phyloP scores from a whole-genome alignment of 345 rosid species.

The Clausena lansium region DNA sequence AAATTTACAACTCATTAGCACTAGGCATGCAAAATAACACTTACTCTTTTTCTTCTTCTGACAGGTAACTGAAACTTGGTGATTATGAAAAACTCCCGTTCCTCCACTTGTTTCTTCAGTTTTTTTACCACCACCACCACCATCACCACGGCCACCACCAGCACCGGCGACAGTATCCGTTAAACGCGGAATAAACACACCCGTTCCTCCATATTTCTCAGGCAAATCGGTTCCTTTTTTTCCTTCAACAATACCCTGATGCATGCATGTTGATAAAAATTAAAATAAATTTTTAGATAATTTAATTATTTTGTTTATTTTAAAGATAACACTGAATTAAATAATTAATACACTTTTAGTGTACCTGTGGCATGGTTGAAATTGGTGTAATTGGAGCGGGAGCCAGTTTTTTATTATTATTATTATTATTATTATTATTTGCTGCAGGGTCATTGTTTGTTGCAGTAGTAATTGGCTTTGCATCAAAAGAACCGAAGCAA shows the following conservation, averaged over 20 bases:
- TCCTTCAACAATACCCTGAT: too few species aligned
- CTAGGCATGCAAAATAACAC: not conserved
- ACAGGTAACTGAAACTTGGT: not conserved
- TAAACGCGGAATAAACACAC: slow-evolving; percentile 10
- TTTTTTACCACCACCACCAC: not conserved
- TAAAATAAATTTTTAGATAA: too few species aligned
- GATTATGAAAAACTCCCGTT: not conserved
- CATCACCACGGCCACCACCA: too few species aligned
- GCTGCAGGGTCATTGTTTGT: not conserved
- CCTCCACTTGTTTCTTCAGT: not conserved
- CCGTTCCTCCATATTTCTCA: slow-evolving; percentile 2
- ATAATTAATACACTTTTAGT: not conserved
- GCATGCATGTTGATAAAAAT: too few species aligned
- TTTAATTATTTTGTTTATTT: too few species aligned
- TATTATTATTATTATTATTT: too few species aligned
- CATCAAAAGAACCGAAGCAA: not conserved
- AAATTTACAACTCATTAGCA: not conserved
- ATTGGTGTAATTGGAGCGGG: not conserved
- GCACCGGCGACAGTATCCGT: too few species aligned
- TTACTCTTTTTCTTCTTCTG: not conserved
- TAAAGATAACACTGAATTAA: too few species aligned
- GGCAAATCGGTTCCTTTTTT: not conserved
- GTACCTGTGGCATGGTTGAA: not conserved
- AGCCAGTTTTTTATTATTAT: not conserved
- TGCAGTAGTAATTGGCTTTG: not conserved